Evolutionary conservation across 1,139 yeast genomes (phyloP).

Genomic region (Lipomyces yarrowii): DNA sequence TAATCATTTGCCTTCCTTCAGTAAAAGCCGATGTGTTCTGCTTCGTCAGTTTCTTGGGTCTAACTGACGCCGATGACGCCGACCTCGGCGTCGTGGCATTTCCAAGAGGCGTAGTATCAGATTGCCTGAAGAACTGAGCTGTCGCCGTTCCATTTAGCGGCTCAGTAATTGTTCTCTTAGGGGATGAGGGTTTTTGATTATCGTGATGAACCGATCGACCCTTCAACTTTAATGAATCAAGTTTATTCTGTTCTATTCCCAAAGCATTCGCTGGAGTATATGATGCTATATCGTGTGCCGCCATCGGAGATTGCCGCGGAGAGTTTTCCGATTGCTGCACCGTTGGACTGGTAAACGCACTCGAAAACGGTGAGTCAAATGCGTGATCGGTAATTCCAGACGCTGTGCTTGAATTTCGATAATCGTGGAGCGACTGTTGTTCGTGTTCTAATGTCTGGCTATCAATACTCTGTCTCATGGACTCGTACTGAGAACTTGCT

Average conservation of each 20-base stretch:
- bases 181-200: background rate
- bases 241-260: background rate
- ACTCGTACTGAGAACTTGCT: conserved; percentile 3
- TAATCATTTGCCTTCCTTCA: conserved; percentile 80
- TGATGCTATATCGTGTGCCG: background rate
- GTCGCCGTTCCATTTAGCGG: conserved; percentile 10
- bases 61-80: conserved; percentile 7
- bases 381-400: background rate
- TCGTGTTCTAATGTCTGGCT: background rate
- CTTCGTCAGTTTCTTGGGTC: conserved; percentile 38
- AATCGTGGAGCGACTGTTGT: background rate
- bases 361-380: background rate
- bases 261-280: background rate
- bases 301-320: background rate
- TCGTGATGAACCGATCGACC: background rate
- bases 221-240: conserved; percentile 8
- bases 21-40: conserved; percentile 81
- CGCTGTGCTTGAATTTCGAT: background rate
- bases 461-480: conserved; percentile 1
- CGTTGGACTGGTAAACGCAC: background rate
- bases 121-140: conserved; percentile 12
- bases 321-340: background rate
- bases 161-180: conserved; percentile 10
- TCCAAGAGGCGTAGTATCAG: conserved; percentile 10
- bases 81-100: conserved; percentile 8